Evolutionary conservation across 371 early-diverging fungal genomes (phyloP).

Genomic region (Rhizopus arrhizus): DNA sequence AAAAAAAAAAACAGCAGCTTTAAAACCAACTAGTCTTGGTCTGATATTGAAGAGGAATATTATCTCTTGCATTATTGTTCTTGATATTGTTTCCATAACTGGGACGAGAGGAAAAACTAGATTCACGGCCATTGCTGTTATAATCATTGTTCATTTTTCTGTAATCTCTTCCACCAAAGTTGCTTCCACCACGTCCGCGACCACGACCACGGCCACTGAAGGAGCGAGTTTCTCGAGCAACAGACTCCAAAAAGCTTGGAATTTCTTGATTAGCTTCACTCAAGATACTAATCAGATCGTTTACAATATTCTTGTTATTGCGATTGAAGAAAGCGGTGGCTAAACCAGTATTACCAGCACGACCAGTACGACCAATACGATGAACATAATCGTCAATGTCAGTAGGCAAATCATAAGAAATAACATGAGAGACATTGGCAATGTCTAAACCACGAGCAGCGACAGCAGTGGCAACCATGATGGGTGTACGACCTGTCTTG

Average conservation of each 20-base stretch:
- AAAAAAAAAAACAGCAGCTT: conserved; percentile 4
- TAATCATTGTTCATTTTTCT: conserved; percentile 29
- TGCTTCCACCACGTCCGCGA: conserved; percentile 63
- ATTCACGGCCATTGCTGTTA: conserved; percentile 8
- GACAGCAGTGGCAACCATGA: conserved; percentile 99
- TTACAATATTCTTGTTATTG: conserved; percentile 87
- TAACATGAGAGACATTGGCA: conserved; percentile 87
- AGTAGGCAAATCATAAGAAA: conserved; percentile 94
- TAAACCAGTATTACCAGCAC: conserved; percentile 90
- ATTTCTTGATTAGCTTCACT: conserved; percentile 56
- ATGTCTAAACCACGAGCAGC: conserved; percentile 98
- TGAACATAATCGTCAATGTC: conserved; percentile 97
- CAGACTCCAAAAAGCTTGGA: conserved; percentile 70
- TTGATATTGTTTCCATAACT: conserved; percentile 14
- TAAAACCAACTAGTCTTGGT: conserved; percentile 79
- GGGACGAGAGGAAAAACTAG: conserved; percentile 4
- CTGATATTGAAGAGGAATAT: conserved; percentile 51
- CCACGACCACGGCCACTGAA: conserved; percentile 62
- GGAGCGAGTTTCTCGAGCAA: conserved; percentile 58
- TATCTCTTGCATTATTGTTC: conserved; percentile 19
- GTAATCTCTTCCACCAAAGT: conserved; percentile 57
- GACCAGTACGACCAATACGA: conserved; percentile 98
- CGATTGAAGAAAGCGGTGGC: conserved; percentile 98
- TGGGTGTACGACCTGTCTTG: conserved; percentile 87
- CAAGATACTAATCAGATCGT: conserved; percentile 86